Evolutionary conservation across 345 rosid species (phyloP), one percentile per base, ranked within the genome.

Genomic region (Carallia pectinifolia): DNA sequence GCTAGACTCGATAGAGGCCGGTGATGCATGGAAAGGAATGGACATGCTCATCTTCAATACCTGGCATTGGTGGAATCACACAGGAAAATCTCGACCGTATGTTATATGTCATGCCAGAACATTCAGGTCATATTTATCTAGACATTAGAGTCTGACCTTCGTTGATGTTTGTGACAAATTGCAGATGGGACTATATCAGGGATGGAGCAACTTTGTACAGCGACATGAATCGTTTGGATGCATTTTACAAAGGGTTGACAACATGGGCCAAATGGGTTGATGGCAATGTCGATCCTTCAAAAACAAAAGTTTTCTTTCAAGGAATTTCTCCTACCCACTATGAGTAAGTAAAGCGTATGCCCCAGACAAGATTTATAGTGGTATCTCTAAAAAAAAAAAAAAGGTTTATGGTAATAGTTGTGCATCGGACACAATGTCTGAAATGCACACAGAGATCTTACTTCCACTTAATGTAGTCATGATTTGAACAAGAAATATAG

Each of bases 1-100:
- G 58, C 81, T 94, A 54, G 80, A 80, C 65, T 87, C 95, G 54
- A 86, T 91, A 37, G 78, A 82, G 23, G 82, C 54, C 16, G 98
- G 97, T 16, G 86, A 83, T 56, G 75, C 81, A 50, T 93, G 98
- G 98, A 84, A 58, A 76, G 89, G 87, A 63, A 91, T 88, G 94
- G 98, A 93, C 76, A 9, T 91, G 66, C 87, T 91, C 66, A 64
- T 93, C 79, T 93, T 93, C 81, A 93, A 93, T 75, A 85, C 94
- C 7, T 93, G 96, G 98, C 98, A 93, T 65, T 93, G 98, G 98
- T 93, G 98, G 98, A 81, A 86, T 48, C 98, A 91, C 82, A 80
- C 80, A 4, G 97, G 96, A 65, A 79, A 69, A 2, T 80, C 92
- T 34, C 93, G 87, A 72, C 81, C 81, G 98, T 91, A 69, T 0